Evolutionary conservation across 2,329 filamentous ascomycete species (phyloP).

Genomic region (Aspergillus viridinutans): DNA sequence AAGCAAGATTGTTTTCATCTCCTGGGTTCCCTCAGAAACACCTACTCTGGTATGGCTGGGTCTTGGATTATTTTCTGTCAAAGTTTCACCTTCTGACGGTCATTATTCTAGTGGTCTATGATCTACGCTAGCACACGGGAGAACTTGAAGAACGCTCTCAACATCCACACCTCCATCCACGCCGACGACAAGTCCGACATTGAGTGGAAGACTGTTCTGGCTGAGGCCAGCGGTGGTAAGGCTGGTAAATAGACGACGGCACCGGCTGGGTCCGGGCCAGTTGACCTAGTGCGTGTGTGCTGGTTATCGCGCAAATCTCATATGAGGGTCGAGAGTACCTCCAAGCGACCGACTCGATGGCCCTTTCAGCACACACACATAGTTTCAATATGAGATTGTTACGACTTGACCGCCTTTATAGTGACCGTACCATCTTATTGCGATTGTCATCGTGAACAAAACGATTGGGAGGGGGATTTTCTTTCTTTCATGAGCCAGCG

Average conservation of each 20-base stretch:
- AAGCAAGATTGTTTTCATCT: constrained; percentile 51
- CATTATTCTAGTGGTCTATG: constrained; percentile 41
- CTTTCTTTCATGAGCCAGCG: constrained; percentile 18
- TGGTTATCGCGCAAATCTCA: constrained; percentile 14
- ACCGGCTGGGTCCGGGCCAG: constrained; percentile 35
- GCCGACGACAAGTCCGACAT: constrained; percentile 41
- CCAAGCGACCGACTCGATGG: constrained; percentile 25
- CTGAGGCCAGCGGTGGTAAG: constrained; percentile 40
- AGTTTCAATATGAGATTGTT: constrained; percentile 37
- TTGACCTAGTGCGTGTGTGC: constrained; percentile 21
- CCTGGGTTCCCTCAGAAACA: constrained; percentile 42
- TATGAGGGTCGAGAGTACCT: constrained; percentile 15
- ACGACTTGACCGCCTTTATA: constrained; percentile 29
- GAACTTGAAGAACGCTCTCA: constrained; percentile 47
- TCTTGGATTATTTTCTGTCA: neutral
- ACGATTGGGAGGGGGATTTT: constrained; percentile 13
- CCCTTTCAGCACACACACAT: constrained; percentile 29
- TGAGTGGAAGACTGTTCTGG: constrained; percentile 39
- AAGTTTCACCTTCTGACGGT: constrained; percentile 12
- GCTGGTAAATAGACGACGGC: constrained; percentile 33
- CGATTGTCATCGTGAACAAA: constrained; percentile 16
- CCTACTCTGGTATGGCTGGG: constrained; percentile 36
- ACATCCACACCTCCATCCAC: constrained; percentile 39
- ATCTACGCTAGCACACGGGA: constrained; percentile 49
- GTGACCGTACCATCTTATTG: constrained; percentile 17